phyloP scores from a whole-genome alignment of 164 flowering plant genomes.

The Berberis thunbergii region DNA sequence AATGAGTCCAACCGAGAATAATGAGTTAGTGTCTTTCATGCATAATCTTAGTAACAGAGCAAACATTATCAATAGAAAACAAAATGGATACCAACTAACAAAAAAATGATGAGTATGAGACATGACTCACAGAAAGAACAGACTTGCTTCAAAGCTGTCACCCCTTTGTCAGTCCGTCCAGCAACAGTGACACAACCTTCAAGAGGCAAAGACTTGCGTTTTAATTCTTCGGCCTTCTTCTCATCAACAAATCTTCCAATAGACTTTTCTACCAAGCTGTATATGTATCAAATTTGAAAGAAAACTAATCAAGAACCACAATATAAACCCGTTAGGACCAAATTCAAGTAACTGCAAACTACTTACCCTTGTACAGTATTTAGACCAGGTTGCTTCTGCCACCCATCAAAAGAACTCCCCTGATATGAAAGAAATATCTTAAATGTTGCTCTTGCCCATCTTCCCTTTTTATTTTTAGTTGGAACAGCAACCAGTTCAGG shows the following conservation, averaged over 20 bases:
- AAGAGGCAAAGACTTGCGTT: slow-evolving; percentile 60
- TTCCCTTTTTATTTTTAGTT: slow-evolving; percentile 31
- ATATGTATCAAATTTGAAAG: not conserved
- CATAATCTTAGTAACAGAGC: too few species aligned
- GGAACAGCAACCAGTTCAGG: slow-evolving; percentile 18
- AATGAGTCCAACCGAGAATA: not conserved
- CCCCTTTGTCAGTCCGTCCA: slow-evolving; percentile 98
- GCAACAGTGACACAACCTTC: slow-evolving; percentile 74
- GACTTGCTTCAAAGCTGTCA: slow-evolving; percentile 83
- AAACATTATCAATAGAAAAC: too few species aligned
- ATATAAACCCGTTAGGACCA: not conserved
- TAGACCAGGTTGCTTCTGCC: slow-evolving; percentile 95
- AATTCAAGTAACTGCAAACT: not conserved
- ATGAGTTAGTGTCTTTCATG: too few species aligned
- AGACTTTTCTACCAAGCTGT: slow-evolving; percentile 57
- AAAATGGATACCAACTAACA: not conserved
- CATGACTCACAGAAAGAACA: slow-evolving; percentile 69
- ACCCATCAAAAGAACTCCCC: slow-evolving; percentile 89
- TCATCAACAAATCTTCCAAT: slow-evolving; percentile 87
- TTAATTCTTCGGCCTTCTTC: slow-evolving; percentile 49
- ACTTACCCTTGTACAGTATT: slow-evolving; percentile 83
- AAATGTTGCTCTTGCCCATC: slow-evolving; percentile 74
- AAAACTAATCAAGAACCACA: not conserved
- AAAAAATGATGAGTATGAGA: not conserved
- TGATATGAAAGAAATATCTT: slow-evolving; percentile 72